Evolutionary conservation across 306 rosid genomes (phyloP).

Genomic region (Cotoneaster glaucophyllus): DNA sequence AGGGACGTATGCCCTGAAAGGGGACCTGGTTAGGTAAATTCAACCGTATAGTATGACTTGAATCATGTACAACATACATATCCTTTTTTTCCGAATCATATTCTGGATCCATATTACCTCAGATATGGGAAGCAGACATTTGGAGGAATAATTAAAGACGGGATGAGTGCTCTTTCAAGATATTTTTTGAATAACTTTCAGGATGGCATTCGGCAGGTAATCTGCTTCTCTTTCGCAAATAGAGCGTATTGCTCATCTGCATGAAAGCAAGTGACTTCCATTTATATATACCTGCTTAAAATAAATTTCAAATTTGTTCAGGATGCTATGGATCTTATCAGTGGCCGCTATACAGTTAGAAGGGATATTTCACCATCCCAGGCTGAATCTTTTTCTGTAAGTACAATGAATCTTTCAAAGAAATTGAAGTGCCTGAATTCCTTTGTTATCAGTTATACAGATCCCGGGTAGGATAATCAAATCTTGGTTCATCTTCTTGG

Average conservation of each 20-base stretch:
- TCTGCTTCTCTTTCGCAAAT: slow-evolving; percentile 10
- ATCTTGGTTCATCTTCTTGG: too few relatives aligned
- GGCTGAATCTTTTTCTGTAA: slow-evolving; percentile 64
- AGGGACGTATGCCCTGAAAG: slow-evolving; percentile 87
- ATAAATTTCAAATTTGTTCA: slow-evolving; percentile 12
- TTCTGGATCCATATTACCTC: slow-evolving; percentile 11
- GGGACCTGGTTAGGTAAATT: slow-evolving; percentile 83
- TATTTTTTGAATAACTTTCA: slow-evolving; percentile 82
- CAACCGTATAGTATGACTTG: not conserved
- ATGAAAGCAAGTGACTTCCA: not conserved
- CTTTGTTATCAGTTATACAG: too few relatives aligned
- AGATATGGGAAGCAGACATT: slow-evolving; percentile 88
- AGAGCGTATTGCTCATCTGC: not conserved
- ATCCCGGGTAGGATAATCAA: too few relatives aligned
- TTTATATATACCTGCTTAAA: not conserved
- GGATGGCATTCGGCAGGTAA: slow-evolving; percentile 93
- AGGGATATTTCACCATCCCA: slow-evolving; percentile 58
- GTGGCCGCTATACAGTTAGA: slow-evolving; percentile 67
- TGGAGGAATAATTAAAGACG: slow-evolving; percentile 78
- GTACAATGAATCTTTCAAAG: slow-evolving; percentile 10
- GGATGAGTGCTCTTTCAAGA: slow-evolving; percentile 83
- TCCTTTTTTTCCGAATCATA: not conserved
- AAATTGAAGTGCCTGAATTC: too few relatives aligned
- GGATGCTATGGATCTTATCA: slow-evolving; percentile 88
- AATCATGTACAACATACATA: not conserved